Base-by-base conservation (phyloP, 2,329 filamentous ascomycete species). In the Fusarium sp. region DNA sequence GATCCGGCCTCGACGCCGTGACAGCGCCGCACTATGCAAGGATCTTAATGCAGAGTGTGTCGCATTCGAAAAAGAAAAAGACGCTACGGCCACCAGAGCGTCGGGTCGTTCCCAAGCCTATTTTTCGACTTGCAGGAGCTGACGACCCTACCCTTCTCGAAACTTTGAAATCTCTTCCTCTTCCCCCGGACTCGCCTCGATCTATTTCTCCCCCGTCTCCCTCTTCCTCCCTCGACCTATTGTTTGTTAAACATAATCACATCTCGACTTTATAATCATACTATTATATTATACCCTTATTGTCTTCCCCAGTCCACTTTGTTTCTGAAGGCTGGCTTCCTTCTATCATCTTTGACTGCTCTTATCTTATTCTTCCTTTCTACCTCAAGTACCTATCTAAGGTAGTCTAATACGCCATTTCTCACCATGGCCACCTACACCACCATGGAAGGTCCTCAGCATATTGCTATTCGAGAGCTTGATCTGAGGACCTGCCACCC, bases 401-500 rank as follows among this genome's bases (percentile, higher is more conserved):
- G 31, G 39, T 55, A 51, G 64, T 56, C 60, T 70, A 70, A 66
- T 70, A 70, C 64, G 54, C 57, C 47, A 51, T 55, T 48, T 49
- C 39, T 38, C 49, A 39, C 33, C 51, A 75, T 75, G 69, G 58
- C 72, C 44, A 74, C 58, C 51, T 65, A 66, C 68, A 73, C 73
- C 51, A 78, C 65, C 52, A 79, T 79, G 75, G 78, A 80, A 36
- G 75, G 62, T 63, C 66, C 70, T 64, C 82, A 84, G 79, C 81
- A 83, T 74, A 75, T 78, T 62, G 76, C 77, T 45, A 81, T 87
- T 77, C 82, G 84, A 74, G 86, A 88, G 83, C 84, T 88, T 73
- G 84, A 89, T 75, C 79, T 89, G 75, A 85, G 85, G 72, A 81
- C 83, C 62, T 86, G 83, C 69, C 82, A 85, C 63, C 81, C 84